These are phyloP conservation scores for Didymellaceae sp. DNA, from an alignment of 2,329 filamentous ascomycete species.

Conservation along the genomic window DNA sequence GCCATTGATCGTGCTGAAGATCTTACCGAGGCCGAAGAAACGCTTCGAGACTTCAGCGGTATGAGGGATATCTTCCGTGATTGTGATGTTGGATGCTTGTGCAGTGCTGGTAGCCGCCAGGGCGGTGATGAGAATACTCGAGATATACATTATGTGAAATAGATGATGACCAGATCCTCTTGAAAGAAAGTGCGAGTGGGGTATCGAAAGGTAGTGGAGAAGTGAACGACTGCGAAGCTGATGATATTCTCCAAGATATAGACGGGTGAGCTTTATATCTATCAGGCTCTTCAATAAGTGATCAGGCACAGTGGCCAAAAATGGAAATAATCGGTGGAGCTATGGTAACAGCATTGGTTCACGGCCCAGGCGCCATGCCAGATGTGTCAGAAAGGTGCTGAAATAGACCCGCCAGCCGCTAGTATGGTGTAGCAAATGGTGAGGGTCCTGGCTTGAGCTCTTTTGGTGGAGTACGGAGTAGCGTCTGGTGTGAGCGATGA, in stretches of 20 bases:
- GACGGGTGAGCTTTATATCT: slow-evolving; percentile 30
- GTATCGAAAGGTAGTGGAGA: slow-evolving; percentile 7
- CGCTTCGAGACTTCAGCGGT: slow-evolving; percentile 25
- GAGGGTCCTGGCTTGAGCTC: slow-evolving; percentile 23
- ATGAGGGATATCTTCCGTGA: slow-evolving; percentile 27
- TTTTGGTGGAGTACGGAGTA: slow-evolving; percentile 19
- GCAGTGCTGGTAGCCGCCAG: slow-evolving; percentile 35
- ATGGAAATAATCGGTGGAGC: slow-evolving; percentile 13
- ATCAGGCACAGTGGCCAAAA: slow-evolving; percentile 17
- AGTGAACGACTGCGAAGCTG: slow-evolving; percentile 21
- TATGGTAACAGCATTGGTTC: slow-evolving; percentile 16
- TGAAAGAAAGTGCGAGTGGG: slow-evolving; percentile 15
- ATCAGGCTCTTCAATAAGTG: background rate
- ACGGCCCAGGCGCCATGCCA: slow-evolving; percentile 16
- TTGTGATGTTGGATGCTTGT: slow-evolving; percentile 31
- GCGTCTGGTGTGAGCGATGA: slow-evolving; percentile 21
- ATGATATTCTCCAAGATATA: slow-evolving; percentile 15
- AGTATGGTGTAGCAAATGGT: slow-evolving; percentile 26
- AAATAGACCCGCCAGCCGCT: slow-evolving; percentile 23
- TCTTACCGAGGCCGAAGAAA: slow-evolving; percentile 11
- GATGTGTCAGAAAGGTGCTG: slow-evolving; percentile 13
- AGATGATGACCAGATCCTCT: slow-evolving; percentile 7
- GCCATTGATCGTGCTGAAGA: slow-evolving; percentile 15
- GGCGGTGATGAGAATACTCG: slow-evolving; percentile 32
- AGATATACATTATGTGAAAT: slow-evolving; percentile 44